Conservation (phyloP, 768 basidiomycete genomes). For the Mycena chlorophos region DNA sequence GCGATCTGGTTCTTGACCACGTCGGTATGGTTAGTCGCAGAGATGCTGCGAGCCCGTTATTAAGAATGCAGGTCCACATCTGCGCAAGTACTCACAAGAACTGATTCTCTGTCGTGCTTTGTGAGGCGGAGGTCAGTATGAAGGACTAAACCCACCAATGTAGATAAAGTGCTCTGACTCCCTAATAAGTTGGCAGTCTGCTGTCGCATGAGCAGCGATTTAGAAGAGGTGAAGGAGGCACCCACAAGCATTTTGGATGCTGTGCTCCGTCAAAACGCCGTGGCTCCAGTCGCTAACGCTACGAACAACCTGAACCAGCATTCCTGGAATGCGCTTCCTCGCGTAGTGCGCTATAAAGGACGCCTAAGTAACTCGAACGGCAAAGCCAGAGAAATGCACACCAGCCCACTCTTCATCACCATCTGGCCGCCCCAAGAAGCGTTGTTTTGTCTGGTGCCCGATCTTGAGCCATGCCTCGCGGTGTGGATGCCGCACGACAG, state of each 20-base stretch:
- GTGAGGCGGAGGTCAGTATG: slow-evolving; percentile 25
- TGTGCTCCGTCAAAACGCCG: slow-evolving; percentile 85
- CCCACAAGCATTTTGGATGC: slow-evolving; percentile 92
- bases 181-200: slow-evolving; percentile 77
- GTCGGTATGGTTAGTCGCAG: slow-evolving; percentile 61
- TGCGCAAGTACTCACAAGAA: slow-evolving; percentile 95
- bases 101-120: slow-evolving; percentile 61
- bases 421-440: slow-evolving; percentile 52
- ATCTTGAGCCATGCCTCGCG: slow-evolving; percentile 57
- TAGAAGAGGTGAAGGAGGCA: slow-evolving; percentile 20
- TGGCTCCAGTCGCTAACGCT: slow-evolving; percentile 94
- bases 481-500: slow-evolving; percentile 73
- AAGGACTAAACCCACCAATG: slow-evolving; percentile 62
- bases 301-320: slow-evolving; percentile 78
- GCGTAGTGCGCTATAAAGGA: not conserved
- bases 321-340: slow-evolving; percentile 46
- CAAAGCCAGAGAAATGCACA: slow-evolving; percentile 30
- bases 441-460: slow-evolving; percentile 62
- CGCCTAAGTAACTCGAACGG: too few relatives aligned
- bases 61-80: slow-evolving; percentile 46
- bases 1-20: slow-evolving; percentile 84
- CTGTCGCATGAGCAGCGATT: not conserved
- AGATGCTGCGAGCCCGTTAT: slow-evolving; percentile 55
- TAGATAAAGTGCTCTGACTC: slow-evolving; percentile 90
- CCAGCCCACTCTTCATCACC: slow-evolving; percentile 38